A percentile compares a stretch with the other conserved stretches of the same genome.
Evolutionary conservation across 169 alveolate species (phyloP).

Genomic region (Cryptosporidium xiaoi): DNA sequence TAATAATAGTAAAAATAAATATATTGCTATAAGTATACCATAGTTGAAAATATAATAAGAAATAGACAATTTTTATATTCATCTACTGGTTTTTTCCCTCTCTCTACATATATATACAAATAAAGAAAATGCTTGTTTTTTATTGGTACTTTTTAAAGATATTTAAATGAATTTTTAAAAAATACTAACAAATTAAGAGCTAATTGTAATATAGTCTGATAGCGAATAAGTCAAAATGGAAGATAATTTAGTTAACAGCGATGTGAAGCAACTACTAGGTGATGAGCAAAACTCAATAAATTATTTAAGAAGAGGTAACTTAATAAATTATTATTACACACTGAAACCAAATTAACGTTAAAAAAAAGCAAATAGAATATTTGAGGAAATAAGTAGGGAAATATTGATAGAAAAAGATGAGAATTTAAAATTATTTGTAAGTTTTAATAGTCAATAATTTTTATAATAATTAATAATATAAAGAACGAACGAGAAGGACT

Average conservation of each 20-base stretch:
- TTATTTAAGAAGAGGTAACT: slow-evolving; percentile 38
- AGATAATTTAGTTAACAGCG: not conserved
- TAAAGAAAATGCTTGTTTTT: too few species aligned
- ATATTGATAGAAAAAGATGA: slow-evolving; percentile 4
- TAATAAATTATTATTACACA: not conserved
- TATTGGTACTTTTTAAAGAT: too few species aligned
- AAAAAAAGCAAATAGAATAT: not conserved
- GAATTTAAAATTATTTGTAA: slow-evolving; percentile 5
- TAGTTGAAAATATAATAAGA: too few species aligned
- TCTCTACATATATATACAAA: too few species aligned
- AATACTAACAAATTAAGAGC: too few species aligned
- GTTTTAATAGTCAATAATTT: not conserved
- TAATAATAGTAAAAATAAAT: not conserved
- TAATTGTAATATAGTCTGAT: too few species aligned
- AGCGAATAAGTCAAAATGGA: not conserved
- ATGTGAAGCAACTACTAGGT: slow-evolving; percentile 1
- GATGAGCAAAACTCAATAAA: slow-evolving; percentile 30
- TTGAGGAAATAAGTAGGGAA: slow-evolving; percentile 5
- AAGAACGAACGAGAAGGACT: slow-evolving; percentile 27
- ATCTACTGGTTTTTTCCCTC: too few species aligned
- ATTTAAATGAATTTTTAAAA: too few species aligned
- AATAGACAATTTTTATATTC: too few species aligned
- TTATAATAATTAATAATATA: not conserved
- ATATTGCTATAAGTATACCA: too few species aligned
- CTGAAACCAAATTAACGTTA: not conserved